Conservation (phyloP, 345 rosid species). For the Aegle marmelos region DNA sequence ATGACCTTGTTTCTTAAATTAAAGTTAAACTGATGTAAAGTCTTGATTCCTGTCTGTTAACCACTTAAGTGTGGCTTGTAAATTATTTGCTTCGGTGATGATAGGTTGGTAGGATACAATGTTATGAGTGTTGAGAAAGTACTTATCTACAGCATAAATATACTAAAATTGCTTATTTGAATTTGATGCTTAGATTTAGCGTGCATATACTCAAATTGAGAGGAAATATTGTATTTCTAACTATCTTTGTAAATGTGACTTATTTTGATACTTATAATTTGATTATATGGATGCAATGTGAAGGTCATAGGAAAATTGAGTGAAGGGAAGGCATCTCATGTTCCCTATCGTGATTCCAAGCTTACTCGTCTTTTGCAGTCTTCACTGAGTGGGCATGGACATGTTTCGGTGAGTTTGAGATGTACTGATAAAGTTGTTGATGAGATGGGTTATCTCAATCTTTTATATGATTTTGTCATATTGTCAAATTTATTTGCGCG, state of each 20-base stretch:
- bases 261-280: constrained; percentile 12
- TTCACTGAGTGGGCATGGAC: constrained; percentile 95
- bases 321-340: constrained; percentile 98
- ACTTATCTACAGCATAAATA: not conserved
- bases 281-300: constrained; percentile 28
- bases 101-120: not conserved
- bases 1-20: not conserved
- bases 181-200: not conserved
- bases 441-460: not conserved
- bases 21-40: not conserved
- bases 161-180: not conserved
- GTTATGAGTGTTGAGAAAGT: not conserved
- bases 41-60: not conserved
- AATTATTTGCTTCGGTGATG: not conserved
- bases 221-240: not conserved
- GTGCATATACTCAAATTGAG: not conserved
- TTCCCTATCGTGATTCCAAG: constrained; percentile 98
- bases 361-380: constrained; percentile 99
- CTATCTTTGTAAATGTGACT: not conserved
- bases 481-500: not conserved
- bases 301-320: constrained; percentile 98
- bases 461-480: not conserved
- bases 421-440: not conserved
- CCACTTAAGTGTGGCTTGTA: not conserved
- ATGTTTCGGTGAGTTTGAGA: constrained; percentile 82